Base-by-base conservation (phyloP, 345 rosid genomes). In the Pistacia vera region DNA sequence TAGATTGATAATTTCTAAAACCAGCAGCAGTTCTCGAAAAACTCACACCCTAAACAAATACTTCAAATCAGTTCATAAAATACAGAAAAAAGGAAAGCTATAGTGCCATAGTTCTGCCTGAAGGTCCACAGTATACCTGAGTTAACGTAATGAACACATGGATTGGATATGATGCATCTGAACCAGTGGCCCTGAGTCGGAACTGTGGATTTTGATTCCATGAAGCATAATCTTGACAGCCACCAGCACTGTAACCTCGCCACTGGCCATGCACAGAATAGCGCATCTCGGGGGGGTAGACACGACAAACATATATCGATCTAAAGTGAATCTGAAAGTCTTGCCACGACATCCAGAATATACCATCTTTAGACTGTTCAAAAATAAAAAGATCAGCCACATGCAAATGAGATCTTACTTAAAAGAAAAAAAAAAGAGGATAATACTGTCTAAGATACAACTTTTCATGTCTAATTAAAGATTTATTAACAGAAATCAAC, bases 281-380 rank as follows among this genome's bases (percentile, higher is more conserved):
- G 28, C 98, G 94, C 99, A 97, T 97, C 86, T 97, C 99, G 10
- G 91, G 86, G 60, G 99, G 99, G 63, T 97, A 97, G 72, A 97
- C 93, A 25, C 99, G 97, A 68, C 99, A 97, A 38, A 94, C 97
- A 80, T 97, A 97, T 74, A 97, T 94, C n/a, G 99, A 97, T 66
- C 98, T 85, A 87, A 97, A 97, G 84, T 97, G 99, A 80, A 97
- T 94, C 86, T 97, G 99, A 73, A 97, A 97, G 79, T 97, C 99
- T 94, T 97, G 98, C 99, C 99, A 97, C 48, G 96, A 94, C 99
- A 97, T 97, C 99, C 99, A 97, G 86, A 97, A 97, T 82, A 97
- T 97, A 70, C 99, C 99, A 77, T 97, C 97, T 76, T 88, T 94
- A 68, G 99, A 90, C 99, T 97, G 97, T 86, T 82, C 68, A 81